A percentile compares a stretch with the other conserved stretches of the same genome.
These are phyloP conservation scores for Daldinia concentrica DNA, from an alignment of 495 filamentous ascomycete genomes.

Conservation along the genomic window DNA sequence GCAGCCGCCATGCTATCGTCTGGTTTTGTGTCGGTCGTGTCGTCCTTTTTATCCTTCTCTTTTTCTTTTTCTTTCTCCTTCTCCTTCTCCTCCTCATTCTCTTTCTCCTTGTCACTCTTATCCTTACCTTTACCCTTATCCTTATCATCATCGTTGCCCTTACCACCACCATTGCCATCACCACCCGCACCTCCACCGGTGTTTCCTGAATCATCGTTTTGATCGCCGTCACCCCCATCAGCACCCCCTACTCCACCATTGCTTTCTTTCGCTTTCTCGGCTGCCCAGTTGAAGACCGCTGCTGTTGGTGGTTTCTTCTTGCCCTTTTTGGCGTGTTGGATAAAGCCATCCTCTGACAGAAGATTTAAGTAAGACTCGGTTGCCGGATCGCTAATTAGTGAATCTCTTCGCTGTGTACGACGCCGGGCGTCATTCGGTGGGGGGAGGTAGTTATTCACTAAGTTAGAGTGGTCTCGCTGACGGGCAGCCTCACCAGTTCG, in stretches of 20 bases:
- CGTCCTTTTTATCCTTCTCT: constrained; percentile 45
- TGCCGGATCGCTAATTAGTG: constrained; percentile 46
- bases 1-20: constrained; percentile 48
- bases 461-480: constrained; percentile 28
- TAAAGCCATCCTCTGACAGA: constrained; percentile 56
- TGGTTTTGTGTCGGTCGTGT: constrained; percentile 23
- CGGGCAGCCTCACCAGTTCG: constrained; percentile 36
- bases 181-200: constrained; percentile 42
- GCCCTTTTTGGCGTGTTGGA: constrained; percentile 51
- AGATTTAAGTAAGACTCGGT: constrained; percentile 55
- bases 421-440: constrained; percentile 21
- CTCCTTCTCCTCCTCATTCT: constrained; percentile 48
- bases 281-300: too few relatives aligned
- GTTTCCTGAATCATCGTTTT: constrained; percentile 46
- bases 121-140: constrained; percentile 40
- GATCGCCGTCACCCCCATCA: constrained; percentile 41
- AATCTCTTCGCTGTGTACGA: constrained; percentile 29
- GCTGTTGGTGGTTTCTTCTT: too few relatives aligned
- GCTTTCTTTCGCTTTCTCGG: constrained; percentile 63
- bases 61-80: constrained; percentile 46
- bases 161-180: constrained; percentile 37
- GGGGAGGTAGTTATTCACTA: constrained; percentile 31
- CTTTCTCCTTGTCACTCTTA: constrained; percentile 46
- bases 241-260: constrained; percentile 41
- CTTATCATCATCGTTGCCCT: constrained; percentile 8